Evolutionary conservation across 306 rosid species (phyloP).

Genomic region (Betula pendula): DNA sequence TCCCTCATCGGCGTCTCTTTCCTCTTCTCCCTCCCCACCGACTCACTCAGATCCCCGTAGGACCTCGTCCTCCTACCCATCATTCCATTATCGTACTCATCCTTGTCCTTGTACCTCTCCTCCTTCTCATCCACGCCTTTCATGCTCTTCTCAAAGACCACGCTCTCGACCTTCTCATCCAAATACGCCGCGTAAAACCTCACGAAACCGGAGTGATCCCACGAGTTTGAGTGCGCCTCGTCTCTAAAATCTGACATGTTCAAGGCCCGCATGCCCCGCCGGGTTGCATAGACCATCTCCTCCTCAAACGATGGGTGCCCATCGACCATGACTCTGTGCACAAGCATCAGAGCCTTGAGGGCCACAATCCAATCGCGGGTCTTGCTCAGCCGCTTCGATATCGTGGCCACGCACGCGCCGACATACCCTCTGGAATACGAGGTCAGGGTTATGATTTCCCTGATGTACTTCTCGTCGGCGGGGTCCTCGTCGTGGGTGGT

Average conservation of each 20-base stretch:
- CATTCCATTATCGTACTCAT: slow-evolving; percentile 38
- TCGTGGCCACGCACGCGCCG: slow-evolving; percentile 52
- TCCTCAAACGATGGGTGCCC: slow-evolving; percentile 77
- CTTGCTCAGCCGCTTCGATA: slow-evolving; percentile 64
- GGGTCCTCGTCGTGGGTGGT: slow-evolving; percentile 77
- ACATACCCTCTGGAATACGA: slow-evolving; percentile 57
- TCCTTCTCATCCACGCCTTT: slow-evolving; percentile 34
- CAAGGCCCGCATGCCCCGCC: slow-evolving; percentile 61
- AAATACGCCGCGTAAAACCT: slow-evolving; percentile 70
- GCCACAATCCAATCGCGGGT: slow-evolving; percentile 93
- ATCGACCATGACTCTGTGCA: slow-evolving; percentile 65
- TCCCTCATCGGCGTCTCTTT: slow-evolving; percentile 59
- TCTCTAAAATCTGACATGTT: slow-evolving; percentile 73
- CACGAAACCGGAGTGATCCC: slow-evolving; percentile 76
- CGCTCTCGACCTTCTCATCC: slow-evolving; percentile 68
- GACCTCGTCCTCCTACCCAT: slow-evolving; percentile 41
- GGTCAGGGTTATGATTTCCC: slow-evolving; percentile 60
- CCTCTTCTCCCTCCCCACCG: slow-evolving; percentile 36
- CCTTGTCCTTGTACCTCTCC: slow-evolving; percentile 28
- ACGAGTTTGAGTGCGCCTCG: slow-evolving; percentile 75
- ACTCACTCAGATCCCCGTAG: slow-evolving; percentile 42
- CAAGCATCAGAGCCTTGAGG: slow-evolving; percentile 70
- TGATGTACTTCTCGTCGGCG: slow-evolving; percentile 65
- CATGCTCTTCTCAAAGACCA: slow-evolving; percentile 48
- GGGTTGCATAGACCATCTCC: slow-evolving; percentile 53